Base-by-base conservation (phyloP, 2,329 filamentous ascomycete genomes). In the Drechmeria coniospora region DNA sequence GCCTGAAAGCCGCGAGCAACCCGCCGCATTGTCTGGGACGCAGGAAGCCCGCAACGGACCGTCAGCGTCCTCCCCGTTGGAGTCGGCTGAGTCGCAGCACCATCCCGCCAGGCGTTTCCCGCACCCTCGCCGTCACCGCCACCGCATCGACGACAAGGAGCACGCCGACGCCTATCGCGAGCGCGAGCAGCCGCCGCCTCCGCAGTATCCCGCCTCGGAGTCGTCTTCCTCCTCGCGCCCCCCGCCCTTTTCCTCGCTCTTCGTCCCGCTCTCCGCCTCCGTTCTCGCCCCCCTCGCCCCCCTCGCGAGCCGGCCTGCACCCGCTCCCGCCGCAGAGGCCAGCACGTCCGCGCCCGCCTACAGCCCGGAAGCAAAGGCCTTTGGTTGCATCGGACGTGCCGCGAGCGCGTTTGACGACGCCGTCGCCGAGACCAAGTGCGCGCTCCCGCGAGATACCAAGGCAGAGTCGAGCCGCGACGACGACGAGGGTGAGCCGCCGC, bases 401-500 rank as follows among this genome's bases (percentile, higher is more conserved):
- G 43, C 53, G 16, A 46, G 45, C 31, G 55, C 50, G 21, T 59
- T 65, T 32, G 56, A 60, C 43, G 62, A 71, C 41, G 54, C 60
- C 32, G 56, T 66, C 37, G 71, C 73, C 39, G 82, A 92, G 49
- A 87, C 82, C 46, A 92, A 93, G 57, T 74, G 78, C 44, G 80
- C 76, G 28, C 74, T 92, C 46, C 78, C 81, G n/a, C 65, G 61
- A 42, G 84, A 92, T 53, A 78, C 68, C 40, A 92, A 93, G 56
- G 70, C 71, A 45, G 68, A 78, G 43, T 69, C 74, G 21, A 74
- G 74, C 33, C 73, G 72, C 43, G 90, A 90, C 52, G 71, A 68
- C 50, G 70, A 77, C 51, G 87, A 95, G 58, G 70, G 73, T 56
- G 90, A 95, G 61, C 87, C 87, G 33, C 90, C 90, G 35, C 90